Base-by-base conservation (phyloP, 2,329 filamentous ascomycete genomes). In the Aspergillus thermomutatus region DNA sequence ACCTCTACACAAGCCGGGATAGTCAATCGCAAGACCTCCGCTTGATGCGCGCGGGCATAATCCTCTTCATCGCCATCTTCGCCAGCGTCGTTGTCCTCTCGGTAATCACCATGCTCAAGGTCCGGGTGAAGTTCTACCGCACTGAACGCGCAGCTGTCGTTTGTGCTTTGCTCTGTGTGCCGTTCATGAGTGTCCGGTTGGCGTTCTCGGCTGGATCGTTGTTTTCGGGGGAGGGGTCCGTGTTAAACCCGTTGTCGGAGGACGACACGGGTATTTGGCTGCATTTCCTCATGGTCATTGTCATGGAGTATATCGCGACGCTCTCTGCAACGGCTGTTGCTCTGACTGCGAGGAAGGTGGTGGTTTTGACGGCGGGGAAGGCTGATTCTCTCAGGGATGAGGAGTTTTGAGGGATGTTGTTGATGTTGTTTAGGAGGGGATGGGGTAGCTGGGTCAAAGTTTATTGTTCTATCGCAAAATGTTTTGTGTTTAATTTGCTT, bases 231-330 rank as follows among this genome's bases (percentile, higher is more conserved):
- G 59, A 50, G 14, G 17, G 25, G n/a, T 53, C 53, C 14, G 59
- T 61, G 57, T 49, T 61, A 27, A 52, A 54, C 10, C 53, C 57
- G 4, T 54, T 60, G 57, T 25, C 57, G 10, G 49, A 31, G 4
- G 50, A 57, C 40, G 50, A 59, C 17, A 61, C 53, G 19, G 41
- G 41, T n/a, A 37, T 60, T 28, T 61, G 59, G 59, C 37, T 61
- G 11, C 57, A 61, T 60, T 61, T 61, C 14, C 40, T 61, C 26
- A 61, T 61, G 59, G 59, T 61, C 27, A 52, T 61, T 57, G 51
- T 61, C 21, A 61, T 61, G 59, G 59, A 61, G 31, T 61, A 61
- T 59, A 50, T 60, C 17, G 57, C 49, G 19, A 52, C 52, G 9
- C 56, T 61, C 1, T 60, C 59, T 23, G 45, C 59, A 1, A 52